These are phyloP conservation scores for Mycena haematopus DNA, from an alignment of 768 basidiomycete species.

Conservation along the genomic window DNA sequence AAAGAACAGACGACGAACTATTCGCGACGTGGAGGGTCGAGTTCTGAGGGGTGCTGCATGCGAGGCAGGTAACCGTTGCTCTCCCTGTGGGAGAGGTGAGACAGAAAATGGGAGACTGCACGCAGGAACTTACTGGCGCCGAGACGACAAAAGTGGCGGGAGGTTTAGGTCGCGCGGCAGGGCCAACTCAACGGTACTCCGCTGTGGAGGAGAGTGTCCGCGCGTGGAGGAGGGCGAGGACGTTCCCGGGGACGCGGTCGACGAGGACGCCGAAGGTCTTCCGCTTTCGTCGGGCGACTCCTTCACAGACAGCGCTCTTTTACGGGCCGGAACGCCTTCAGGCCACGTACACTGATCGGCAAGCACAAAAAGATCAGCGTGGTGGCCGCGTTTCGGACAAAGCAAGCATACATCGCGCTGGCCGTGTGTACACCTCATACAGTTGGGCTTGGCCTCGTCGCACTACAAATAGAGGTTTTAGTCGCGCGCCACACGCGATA, in stretches of 20 bases:
- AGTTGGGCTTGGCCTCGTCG: conserved; percentile 89
- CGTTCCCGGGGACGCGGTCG: conserved; percentile 65
- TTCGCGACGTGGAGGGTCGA: conserved; percentile 26
- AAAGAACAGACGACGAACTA: conserved; percentile 20
- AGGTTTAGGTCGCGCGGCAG: conserved; percentile 41
- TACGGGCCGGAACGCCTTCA: conserved; percentile 74
- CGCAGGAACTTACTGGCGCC: conserved; percentile 44
- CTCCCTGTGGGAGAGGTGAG: conserved; percentile 8
- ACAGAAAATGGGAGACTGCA: too few relatives aligned
- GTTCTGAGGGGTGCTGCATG: conserved; percentile 20
- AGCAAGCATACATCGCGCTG: conserved; percentile 76
- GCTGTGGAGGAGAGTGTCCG: conserved; percentile 67
- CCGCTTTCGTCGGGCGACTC: conserved; percentile 59
- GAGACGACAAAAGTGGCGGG: conserved; percentile 48
- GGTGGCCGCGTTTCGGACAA: neutral
- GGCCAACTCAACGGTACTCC: conserved; percentile 46
- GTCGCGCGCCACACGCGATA: conserved; percentile 12
- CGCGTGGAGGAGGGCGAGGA: conserved; percentile 73
- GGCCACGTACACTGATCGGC: conserved; percentile 79
- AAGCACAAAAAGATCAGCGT: conserved; percentile 22
- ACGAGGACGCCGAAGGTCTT: conserved; percentile 66
- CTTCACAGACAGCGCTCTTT: conserved; percentile 64
- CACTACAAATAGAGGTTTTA: conserved; percentile 57
- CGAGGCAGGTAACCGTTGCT: conserved; percentile 10
- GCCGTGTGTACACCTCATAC: conserved; percentile 85